Evolutionary conservation across 495 filamentous ascomycete species (phyloP).

Genomic region (Talaromyces liani): DNA sequence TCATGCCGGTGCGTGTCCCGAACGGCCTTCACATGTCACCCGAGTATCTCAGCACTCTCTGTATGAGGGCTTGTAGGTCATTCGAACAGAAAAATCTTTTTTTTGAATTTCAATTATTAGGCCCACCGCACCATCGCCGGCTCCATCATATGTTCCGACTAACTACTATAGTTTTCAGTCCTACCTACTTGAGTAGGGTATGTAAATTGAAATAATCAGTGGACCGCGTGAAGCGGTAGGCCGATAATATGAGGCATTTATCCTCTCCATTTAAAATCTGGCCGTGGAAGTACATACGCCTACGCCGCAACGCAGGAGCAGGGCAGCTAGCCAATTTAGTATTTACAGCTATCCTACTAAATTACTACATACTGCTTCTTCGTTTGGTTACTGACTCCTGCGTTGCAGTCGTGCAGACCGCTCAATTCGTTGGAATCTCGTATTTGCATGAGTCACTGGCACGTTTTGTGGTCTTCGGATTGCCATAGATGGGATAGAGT

Average conservation of each 20-base stretch:
- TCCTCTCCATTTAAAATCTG: slow-evolving; percentile 1
- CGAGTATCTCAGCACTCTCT: not conserved
- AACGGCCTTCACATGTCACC: not conserved
- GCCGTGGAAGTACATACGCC: not conserved
- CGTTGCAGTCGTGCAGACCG: not conserved
- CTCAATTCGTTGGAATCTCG: not conserved
- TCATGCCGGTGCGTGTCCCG: not conserved
- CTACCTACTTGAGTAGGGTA: not conserved
- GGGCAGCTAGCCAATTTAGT: not conserved
- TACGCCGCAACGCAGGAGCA: not conserved
- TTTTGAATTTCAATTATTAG: not conserved
- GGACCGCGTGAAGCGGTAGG: not conserved
- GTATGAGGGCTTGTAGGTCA: too few species aligned
- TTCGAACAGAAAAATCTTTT: not conserved
- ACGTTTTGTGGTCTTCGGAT: not conserved
- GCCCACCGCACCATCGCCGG: not conserved
- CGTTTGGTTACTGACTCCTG: not conserved
- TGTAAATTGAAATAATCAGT: not conserved
- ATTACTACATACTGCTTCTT: too few species aligned
- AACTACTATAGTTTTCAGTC: not conserved
- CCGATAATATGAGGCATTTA: slow-evolving; percentile 3
- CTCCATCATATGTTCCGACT: not conserved
- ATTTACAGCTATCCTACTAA: too few species aligned
- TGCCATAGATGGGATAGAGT: too few species aligned
- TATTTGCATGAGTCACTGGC: not conserved